Conservation (phyloP, 176 grass and related monocot species). For the Puccinellia tenuiflora region DNA sequence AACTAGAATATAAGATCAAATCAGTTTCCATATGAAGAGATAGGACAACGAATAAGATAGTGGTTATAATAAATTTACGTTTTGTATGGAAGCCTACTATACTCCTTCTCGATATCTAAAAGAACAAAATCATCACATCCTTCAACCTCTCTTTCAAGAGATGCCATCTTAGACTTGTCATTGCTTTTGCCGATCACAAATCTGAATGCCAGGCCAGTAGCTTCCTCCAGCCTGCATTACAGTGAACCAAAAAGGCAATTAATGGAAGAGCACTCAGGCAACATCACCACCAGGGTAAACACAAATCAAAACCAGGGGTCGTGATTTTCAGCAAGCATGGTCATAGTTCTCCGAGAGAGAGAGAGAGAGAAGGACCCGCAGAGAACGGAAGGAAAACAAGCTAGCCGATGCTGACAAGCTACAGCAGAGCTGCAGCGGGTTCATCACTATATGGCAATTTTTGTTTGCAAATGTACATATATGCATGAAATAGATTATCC, state of each 20-base stretch:
- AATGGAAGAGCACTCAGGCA: not conserved
- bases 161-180: constrained; percentile 84
- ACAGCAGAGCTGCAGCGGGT: not conserved
- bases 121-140: constrained; percentile 97
- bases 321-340: not conserved
- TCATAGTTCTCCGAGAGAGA: not conserved
- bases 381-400: not conserved
- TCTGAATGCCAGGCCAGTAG: constrained; percentile 79
- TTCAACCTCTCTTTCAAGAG: constrained; percentile 75
- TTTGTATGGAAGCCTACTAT: constrained; percentile 96
- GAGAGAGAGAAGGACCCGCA: not conserved
- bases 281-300: not conserved
- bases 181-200: constrained; percentile 91
- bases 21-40: constrained; percentile 33
- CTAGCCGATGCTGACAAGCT: not conserved
- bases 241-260: not conserved
- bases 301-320: constrained; percentile 18
- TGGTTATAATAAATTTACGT: constrained; percentile 49
- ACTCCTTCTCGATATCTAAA: constrained; percentile 84
- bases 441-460: not conserved
- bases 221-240: constrained; percentile 75
- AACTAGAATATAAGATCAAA: constrained; percentile 79
- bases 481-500: not conserved
- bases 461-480: not conserved
- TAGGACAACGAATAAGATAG: not conserved